A percentile compares a stretch with the other conserved stretches of the same genome.
phyloP scores from a whole-genome alignment of 148 eudicot species.

The Nyssa sinensis region DNA sequence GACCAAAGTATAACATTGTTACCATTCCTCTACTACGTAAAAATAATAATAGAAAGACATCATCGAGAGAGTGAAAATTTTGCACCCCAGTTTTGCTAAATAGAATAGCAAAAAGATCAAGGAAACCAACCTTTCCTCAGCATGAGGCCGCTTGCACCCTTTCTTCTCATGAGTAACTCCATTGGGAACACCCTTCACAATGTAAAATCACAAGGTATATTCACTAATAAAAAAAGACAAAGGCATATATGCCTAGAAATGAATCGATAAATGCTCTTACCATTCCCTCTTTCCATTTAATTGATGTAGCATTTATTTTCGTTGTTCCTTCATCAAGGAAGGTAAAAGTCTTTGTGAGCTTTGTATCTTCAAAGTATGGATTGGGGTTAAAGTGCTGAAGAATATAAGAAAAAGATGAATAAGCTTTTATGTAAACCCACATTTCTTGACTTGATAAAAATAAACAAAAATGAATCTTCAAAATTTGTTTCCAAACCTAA shows the following conservation, averaged over 20 bases:
- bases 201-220: background rate
- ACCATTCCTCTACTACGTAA: too few species aligned
- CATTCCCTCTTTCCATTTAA: conserved; percentile 95
- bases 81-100: background rate
- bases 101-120: background rate
- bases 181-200: conserved; percentile 76
- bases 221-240: background rate
- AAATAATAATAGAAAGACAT: too few species aligned
- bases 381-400: conserved; percentile 74
- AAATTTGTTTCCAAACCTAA: background rate
- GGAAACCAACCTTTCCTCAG: conserved; percentile 69
- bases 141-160: conserved; percentile 79
- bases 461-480: too few species aligned
- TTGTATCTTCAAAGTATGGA: conserved; percentile 82
- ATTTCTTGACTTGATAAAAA: background rate
- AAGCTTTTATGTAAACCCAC: background rate
- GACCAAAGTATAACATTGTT: too few species aligned
- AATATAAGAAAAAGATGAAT: conserved; percentile 10
- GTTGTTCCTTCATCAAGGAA: conserved; percentile 87
- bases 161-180: conserved; percentile 67
- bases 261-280: conserved; percentile 34
- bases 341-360: conserved; percentile 81
- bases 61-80: too few species aligned
- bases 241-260: background rate
- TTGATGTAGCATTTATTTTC: conserved; percentile 74